A percentile compares a stretch with the other conserved stretches of the same genome.
Evolutionary conservation across 805 yeast genomes (phyloP).

Genomic region (Barnettozyma sucrosica): DNA sequence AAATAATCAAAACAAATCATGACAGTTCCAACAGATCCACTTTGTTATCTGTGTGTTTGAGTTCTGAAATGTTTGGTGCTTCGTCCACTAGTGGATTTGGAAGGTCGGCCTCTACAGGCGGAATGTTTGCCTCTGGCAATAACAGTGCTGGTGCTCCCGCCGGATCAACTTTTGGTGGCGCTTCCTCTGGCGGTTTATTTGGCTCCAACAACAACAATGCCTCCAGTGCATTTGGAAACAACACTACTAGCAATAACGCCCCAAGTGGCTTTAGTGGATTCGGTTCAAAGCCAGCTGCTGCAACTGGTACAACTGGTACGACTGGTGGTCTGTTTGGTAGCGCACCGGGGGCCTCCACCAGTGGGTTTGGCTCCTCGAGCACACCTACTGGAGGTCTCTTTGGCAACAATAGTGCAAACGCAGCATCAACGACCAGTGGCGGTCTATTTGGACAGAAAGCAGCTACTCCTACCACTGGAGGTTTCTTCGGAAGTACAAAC

Average conservation of each 20-base stretch:
- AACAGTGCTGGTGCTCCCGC: constrained; percentile 2
- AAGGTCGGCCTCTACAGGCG: constrained; percentile 21
- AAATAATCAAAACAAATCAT: not conserved
- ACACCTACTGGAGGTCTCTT: constrained; percentile 3
- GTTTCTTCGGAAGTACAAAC: too few relatives aligned
- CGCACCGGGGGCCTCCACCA: not conserved
- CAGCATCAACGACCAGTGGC: constrained; percentile 3
- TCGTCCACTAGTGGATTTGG: constrained; percentile 17
- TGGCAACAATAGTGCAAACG: not conserved
- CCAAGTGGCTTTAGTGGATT: constrained; percentile 7
- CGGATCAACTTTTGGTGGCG: constrained; percentile 4
- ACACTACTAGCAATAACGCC: constrained; percentile 14
- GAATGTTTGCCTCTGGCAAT: constrained; percentile 20
- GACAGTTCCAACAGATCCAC: not conserved
- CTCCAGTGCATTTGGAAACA: constrained; percentile 31
- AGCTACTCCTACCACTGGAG: too few relatives aligned
- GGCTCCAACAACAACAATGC: constrained; percentile 10
- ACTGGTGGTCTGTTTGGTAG: constrained; percentile 32
- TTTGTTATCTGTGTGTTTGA: not conserved
- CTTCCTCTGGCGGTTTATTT: constrained; percentile 12
- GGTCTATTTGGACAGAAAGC: constrained; percentile 12
- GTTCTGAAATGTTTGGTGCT: constrained; percentile 16
- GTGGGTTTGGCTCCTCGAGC: constrained; percentile 16
- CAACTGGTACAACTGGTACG: constrained; percentile 3
- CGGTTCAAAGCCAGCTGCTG: constrained; percentile 14